Conservation (phyloP, 202 grass and related monocot genomes). For the Bolboschoenoplectus hybrid region DNA sequence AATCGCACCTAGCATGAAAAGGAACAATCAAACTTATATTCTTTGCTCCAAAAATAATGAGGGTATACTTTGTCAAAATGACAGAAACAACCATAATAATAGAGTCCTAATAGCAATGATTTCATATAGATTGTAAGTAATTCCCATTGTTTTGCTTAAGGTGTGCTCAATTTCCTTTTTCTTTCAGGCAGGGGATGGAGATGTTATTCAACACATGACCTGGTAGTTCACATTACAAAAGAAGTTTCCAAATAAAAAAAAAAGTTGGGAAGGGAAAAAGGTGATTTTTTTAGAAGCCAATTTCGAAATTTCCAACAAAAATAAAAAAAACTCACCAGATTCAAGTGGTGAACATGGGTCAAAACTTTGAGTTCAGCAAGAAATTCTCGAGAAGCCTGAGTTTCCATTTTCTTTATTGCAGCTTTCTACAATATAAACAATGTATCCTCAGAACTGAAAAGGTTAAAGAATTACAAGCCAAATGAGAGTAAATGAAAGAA, state of each 20-base stretch:
- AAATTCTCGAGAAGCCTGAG: conserved; percentile 79
- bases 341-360: conserved; percentile 97
- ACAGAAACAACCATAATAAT: conserved; percentile 8
- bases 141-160: neutral
- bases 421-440: conserved; percentile 60
- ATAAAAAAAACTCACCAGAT: conserved; percentile 65
- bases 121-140: neutral
- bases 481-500: conserved; percentile 19
- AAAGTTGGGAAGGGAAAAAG: neutral
- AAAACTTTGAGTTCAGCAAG: conserved; percentile 98
- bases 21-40: conserved; percentile 2
- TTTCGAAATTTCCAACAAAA: conserved; percentile 3
- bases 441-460: conserved; percentile 6
- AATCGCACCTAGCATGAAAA: conserved; percentile 65
- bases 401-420: conserved; percentile 99
- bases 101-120: neutral
- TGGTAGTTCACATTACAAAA: neutral
- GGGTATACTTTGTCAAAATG: neutral
- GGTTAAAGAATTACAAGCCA: conserved; percentile 2
- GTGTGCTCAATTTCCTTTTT: neutral
- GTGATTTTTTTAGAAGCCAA: neutral
- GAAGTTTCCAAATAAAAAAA: neutral
- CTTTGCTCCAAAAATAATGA: neutral
- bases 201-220: neutral
- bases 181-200: too few relatives aligned